Evolutionary conservation across 371 early-diverging fungal species (phyloP).

Genomic region (Apophysomyces variabilis): DNA sequence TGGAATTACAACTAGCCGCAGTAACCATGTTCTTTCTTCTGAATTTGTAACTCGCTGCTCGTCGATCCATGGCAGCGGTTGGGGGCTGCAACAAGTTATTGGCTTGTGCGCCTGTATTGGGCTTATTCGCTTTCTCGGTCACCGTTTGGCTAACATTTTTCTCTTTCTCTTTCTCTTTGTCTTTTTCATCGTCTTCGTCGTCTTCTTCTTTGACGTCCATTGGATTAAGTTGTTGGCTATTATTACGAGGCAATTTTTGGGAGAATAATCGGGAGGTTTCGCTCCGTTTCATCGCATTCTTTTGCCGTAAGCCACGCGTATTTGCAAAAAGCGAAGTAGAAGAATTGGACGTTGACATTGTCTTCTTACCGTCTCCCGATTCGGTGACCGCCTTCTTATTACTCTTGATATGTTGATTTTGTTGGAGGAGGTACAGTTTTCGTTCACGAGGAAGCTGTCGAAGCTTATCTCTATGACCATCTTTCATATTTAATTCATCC

Average conservation of each 20-base stretch:
- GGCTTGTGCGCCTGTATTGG: neutral
- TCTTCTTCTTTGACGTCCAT: conserved; percentile 6
- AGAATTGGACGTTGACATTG: conserved; percentile 24
- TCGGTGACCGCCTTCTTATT: conserved; percentile 7
- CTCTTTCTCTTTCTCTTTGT: neutral
- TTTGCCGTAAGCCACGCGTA: conserved; percentile 24
- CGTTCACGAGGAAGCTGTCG: conserved; percentile 54
- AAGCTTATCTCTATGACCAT: conserved; percentile 50
- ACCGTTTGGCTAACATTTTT: neutral
- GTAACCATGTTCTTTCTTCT: conserved; percentile 24
- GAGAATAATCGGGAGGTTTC: conserved; percentile 30
- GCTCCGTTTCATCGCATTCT: conserved; percentile 29
- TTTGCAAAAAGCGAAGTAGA: conserved; percentile 25
- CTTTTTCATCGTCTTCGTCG: neutral
- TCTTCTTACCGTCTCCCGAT: conserved; percentile 7
- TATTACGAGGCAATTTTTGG: conserved; percentile 12
- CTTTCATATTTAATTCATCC: conserved; percentile 68
- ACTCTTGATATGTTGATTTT: conserved; percentile 54
- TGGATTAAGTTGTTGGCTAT: conserved; percentile 15
- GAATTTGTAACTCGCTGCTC: conserved; percentile 47
- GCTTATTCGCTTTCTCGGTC: neutral
- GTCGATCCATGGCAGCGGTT: conserved; percentile 19
- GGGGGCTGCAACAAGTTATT: conserved; percentile 7
- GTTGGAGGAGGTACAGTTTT: conserved; percentile 55
- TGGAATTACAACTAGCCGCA: conserved; percentile 31